Conservation (phyloP, 768 basidiomycete species). For the Aureoboletus auriporus region DNA sequence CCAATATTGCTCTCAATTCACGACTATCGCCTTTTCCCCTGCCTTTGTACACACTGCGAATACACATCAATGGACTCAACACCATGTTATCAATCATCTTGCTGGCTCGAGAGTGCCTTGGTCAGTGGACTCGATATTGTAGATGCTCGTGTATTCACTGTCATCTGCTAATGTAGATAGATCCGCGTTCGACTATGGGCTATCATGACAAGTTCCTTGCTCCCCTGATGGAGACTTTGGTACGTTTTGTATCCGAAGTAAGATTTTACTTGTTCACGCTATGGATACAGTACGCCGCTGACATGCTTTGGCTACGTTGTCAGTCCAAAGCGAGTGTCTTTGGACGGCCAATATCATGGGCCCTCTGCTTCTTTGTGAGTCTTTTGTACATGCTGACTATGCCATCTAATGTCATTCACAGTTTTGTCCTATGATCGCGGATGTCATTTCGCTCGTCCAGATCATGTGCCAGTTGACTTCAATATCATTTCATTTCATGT, state of each 20-base stretch:
- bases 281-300: background rate
- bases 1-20: no score
- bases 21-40: no score
- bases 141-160: background rate
- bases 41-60: background rate
- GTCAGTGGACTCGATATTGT: slow-evolving; percentile 3
- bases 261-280: background rate
- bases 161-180: slow-evolving; percentile 4
- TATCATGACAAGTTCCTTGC: slow-evolving; percentile 1
- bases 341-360: slow-evolving; percentile 10
- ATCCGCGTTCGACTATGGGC: background rate
- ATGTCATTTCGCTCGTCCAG: slow-evolving; percentile 16
- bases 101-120: slow-evolving; percentile 2
- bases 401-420: slow-evolving; percentile 1
- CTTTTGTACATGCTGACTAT: background rate
- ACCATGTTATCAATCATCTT: background rate
- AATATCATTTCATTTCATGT: slow-evolving; percentile 12
- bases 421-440: slow-evolving; percentile 21
- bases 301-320: slow-evolving; percentile 5
- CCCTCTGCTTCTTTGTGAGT: slow-evolving; percentile 21
- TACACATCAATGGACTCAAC: slow-evolving; percentile 8
- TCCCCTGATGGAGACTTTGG: slow-evolving; percentile 5
- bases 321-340: slow-evolving; percentile 1
- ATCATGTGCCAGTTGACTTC: slow-evolving; percentile 12
- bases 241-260: background rate